A percentile compares a stretch with the other conserved stretches of the same genome.
Conservation (phyloP, 805 yeast species). For the Wickerhamiella kurtzmanii region DNA sequence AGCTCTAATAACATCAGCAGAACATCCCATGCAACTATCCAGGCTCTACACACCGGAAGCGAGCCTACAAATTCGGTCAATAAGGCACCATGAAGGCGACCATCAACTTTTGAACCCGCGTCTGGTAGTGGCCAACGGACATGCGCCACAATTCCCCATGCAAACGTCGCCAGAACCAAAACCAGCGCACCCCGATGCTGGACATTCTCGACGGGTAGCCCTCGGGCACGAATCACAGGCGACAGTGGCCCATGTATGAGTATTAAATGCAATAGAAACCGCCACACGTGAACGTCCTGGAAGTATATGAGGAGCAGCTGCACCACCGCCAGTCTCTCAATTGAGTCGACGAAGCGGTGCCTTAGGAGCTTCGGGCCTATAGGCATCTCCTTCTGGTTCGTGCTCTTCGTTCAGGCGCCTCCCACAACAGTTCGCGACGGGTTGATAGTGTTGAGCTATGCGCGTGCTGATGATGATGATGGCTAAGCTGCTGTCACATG, state of each 20-base stretch:
- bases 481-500: background rate
- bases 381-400: background rate
- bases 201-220: background rate
- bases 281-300: constrained; percentile 4
- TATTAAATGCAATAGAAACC: background rate
- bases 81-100: constrained; percentile 8
- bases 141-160: constrained; percentile 3
- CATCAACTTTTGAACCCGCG: constrained; percentile 2
- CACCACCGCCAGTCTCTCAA: background rate
- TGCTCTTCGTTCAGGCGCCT: too few species aligned
- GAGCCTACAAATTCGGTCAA: constrained; percentile 9
- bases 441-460: too few species aligned
- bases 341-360: background rate
- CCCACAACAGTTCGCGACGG: too few species aligned
- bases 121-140: background rate
- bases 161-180: background rate
- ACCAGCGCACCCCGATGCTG: background rate
- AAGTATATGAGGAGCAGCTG: constrained; percentile 4
- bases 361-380: background rate
- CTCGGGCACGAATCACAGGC: constrained; percentile 1
- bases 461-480: background rate
- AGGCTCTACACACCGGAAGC: constrained; percentile 1
- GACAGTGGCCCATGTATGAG: constrained; percentile 3
- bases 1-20: constrained; percentile 2
- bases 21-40: constrained; percentile 4